Conservation (phyloP, 805 yeast species). For the Ogataea ramenticola region DNA sequence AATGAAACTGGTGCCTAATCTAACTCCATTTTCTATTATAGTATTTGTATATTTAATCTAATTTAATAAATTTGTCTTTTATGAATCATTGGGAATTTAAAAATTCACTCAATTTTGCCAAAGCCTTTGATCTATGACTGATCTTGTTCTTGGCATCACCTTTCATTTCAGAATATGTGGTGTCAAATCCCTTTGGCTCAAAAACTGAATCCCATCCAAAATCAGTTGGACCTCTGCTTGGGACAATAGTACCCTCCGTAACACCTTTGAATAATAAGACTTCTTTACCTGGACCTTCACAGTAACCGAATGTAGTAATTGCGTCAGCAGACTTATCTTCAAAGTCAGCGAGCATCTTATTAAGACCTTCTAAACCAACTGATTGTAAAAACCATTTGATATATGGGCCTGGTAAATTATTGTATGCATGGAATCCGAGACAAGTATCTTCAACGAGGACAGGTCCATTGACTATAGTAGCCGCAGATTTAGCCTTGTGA, state of each 20-base stretch:
- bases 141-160: conserved; percentile 69
- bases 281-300: conserved; percentile 70
- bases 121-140: conserved; percentile 83
- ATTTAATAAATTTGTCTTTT: too few relatives aligned
- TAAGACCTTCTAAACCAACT: conserved; percentile 71
- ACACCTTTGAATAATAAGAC: conserved; percentile 80
- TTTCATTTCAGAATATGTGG: conserved; percentile 88
- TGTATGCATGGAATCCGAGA: conserved; percentile 71
- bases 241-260: conserved; percentile 75
- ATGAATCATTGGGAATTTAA: conserved; percentile 22
- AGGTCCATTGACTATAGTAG: conserved; percentile 57
- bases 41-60: neutral
- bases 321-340: conserved; percentile 84
- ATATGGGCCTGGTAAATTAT: conserved; percentile 82
- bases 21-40: neutral
- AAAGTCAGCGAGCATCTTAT: conserved; percentile 70
- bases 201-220: conserved; percentile 97
- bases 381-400: conserved; percentile 83
- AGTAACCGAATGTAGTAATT: conserved; percentile 86
- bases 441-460: conserved; percentile 96
- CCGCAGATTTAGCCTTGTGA: conserved; percentile 74
- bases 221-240: conserved; percentile 64
- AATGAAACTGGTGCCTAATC: conserved; percentile 25
- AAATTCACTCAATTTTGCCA: conserved; percentile 59
- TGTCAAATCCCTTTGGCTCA: conserved; percentile 66